phyloP scores from a whole-genome alignment of 2,329 filamentous ascomycete genomes.

The Penicillium vulpinum region DNA sequence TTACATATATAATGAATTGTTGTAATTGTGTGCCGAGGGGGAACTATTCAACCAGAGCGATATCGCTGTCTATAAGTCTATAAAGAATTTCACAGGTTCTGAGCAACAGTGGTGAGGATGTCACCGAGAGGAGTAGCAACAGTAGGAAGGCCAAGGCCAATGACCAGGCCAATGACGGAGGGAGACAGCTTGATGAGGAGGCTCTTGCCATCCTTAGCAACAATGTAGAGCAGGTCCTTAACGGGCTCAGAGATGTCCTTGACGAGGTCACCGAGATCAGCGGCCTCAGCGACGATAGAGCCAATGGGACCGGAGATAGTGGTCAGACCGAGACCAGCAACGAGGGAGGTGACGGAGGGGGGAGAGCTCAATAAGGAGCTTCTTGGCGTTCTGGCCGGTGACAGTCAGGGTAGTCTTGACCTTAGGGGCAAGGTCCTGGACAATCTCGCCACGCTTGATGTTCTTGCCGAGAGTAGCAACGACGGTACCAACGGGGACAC shows the following conservation, averaged over 20 bases:
- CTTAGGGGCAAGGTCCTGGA: conserved; percentile 14
- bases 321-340: conserved; percentile 32
- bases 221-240: conserved; percentile 28
- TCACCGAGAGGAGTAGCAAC: conserved; percentile 31
- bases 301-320: conserved; percentile 29
- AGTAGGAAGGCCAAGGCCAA: conserved; percentile 29
- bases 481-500: conserved; percentile 29
- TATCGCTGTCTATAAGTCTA: background rate
- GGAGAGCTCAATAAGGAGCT: conserved; percentile 16
- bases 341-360: conserved; percentile 30
- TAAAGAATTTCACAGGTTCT: conserved; percentile 31
- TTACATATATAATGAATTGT: background rate
- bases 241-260: conserved; percentile 27
- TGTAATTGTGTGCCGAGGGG: background rate
- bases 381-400: conserved; percentile 11
- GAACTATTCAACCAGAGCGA: background rate
- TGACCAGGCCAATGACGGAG: conserved; percentile 25
- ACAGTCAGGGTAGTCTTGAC: conserved; percentile 10
- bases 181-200: conserved; percentile 32
- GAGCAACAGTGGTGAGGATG: conserved; percentile 28
- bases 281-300: conserved; percentile 27
- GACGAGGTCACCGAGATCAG: conserved; percentile 30
- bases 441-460: conserved; percentile 28
- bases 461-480: conserved; percentile 30
- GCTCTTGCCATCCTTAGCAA: conserved; percentile 25